A percentile compares a stretch with the other conserved stretches of the same genome.
These are phyloP conservation scores for Sarocladium kiliense DNA, from an alignment of 2,329 filamentous ascomycete genomes.

Conservation along the genomic window DNA sequence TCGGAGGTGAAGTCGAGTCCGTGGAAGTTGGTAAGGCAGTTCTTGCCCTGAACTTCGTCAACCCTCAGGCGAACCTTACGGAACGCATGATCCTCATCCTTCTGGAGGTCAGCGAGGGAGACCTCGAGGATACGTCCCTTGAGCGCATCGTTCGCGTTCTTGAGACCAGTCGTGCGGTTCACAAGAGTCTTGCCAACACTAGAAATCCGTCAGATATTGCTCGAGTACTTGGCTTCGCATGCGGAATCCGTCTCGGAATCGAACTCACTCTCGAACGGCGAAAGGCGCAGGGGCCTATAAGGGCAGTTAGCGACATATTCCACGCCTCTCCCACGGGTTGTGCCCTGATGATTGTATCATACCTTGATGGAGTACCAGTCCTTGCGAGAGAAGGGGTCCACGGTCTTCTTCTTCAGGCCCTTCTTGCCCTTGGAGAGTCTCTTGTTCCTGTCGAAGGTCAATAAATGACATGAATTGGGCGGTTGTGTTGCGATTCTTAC, in stretches of 20 bases:
- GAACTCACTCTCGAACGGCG: conserved; percentile 88
- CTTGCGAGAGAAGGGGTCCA: conserved; percentile 97
- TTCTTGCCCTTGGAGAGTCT: conserved; percentile 99
- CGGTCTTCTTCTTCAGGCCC: conserved; percentile 99
- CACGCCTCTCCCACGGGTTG: too few relatives aligned
- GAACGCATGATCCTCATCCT: conserved; percentile 99
- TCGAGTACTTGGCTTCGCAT: background rate
- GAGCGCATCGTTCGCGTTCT: conserved; percentile 98
- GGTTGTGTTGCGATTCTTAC: conserved; percentile 31
- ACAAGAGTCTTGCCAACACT: conserved; percentile 99
- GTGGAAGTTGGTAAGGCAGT: conserved; percentile 99
- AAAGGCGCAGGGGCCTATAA: conserved; percentile 86
- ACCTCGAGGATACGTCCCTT: conserved; percentile 99
- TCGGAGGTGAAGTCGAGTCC: conserved; percentile 99
- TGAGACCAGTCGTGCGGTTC: conserved; percentile 98
- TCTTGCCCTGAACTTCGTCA: conserved; percentile 99
- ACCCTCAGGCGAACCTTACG: conserved; percentile 99
- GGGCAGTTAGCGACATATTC: conserved; percentile 12
- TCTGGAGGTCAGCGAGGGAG: conserved; percentile 97
- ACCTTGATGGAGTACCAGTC: conserved; percentile 99
- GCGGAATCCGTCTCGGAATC: background rate
- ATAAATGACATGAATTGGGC: background rate
- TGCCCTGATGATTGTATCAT: too few relatives aligned
- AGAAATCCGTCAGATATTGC: conserved; percentile 19
- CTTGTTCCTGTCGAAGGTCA: conserved; percentile 72